Evolutionary conservation across 2,329 filamentous ascomycete genomes (phyloP).

Genomic region (Pyrenophora seminiperda): DNA sequence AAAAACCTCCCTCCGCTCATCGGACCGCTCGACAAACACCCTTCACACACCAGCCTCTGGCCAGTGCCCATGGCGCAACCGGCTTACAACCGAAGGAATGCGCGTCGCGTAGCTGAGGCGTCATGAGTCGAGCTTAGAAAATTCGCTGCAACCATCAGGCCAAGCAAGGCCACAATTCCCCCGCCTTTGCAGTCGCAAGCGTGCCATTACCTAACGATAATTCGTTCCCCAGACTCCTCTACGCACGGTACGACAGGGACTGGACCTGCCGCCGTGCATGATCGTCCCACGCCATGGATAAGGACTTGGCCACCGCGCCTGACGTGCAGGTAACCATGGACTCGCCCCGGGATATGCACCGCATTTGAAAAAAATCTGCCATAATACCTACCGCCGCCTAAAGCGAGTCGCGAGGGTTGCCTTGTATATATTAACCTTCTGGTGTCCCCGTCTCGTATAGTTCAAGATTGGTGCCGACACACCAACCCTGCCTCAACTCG

Average conservation of each 20-base stretch:
- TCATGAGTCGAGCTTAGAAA: conserved; percentile 1
- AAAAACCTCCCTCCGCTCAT: conserved; percentile 6
- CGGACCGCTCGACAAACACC: conserved; percentile 1
- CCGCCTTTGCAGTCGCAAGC: conserved; percentile 15
- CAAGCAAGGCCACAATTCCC: conserved; percentile 12
- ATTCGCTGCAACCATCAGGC: conserved; percentile 7
- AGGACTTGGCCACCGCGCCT: conserved; percentile 5
- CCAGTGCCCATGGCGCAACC: conserved; percentile 12
- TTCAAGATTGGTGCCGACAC: conserved; percentile 9
- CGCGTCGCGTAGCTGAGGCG: conserved; percentile 4
- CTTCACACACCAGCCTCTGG: conserved; percentile 9
- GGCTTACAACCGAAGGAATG: conserved; percentile 19
- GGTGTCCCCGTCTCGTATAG: neutral
- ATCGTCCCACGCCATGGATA: conserved; percentile 9
- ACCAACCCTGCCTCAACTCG: neutral
- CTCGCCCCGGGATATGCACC: conserved; percentile 5
- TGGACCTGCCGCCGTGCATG: conserved; percentile 4
- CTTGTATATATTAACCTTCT: conserved; percentile 16
- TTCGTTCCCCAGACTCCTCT: conserved; percentile 29
- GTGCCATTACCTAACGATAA: conserved; percentile 28
- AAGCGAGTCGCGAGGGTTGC: conserved; percentile 1
- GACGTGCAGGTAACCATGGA: neutral
- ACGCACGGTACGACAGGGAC: conserved; percentile 2
- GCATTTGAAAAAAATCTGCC: conserved; percentile 22
- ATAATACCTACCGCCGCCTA: neutral